Evolutionary conservation across 306 rosid species (phyloP).

Genomic region (Cajanus cajan): DNA sequence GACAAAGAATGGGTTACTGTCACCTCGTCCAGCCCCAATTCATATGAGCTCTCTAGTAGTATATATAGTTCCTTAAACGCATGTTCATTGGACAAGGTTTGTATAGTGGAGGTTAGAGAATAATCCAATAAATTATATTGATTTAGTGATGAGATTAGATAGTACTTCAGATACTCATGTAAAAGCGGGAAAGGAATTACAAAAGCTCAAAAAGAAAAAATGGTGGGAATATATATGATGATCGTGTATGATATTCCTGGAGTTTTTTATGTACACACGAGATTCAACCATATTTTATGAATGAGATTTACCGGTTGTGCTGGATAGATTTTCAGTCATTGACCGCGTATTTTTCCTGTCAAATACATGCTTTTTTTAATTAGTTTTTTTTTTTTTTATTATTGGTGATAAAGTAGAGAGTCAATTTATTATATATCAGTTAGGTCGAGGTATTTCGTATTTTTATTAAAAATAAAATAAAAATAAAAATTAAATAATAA

Average conservation of each 20-base stretch:
- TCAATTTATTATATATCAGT: too few relatives aligned
- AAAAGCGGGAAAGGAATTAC: background rate
- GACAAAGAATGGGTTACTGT: conserved; percentile 83
- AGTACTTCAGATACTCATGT: conserved; percentile 7
- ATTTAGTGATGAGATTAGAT: background rate
- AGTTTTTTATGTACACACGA: background rate
- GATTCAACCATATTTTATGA: background rate
- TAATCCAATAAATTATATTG: conserved; percentile 26
- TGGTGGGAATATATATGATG: background rate
- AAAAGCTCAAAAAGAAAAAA: background rate
- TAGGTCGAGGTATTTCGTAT: too few relatives aligned
- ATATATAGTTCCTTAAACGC: conserved; percentile 61
- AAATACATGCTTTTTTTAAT: too few relatives aligned
- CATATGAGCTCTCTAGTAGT: conserved; percentile 63
- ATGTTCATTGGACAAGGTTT: conserved; percentile 59
- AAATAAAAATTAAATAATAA: too few relatives aligned
- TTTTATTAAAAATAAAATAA: too few relatives aligned
- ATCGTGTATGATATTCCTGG: background rate
- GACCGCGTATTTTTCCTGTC: background rate
- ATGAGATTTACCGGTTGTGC: background rate
- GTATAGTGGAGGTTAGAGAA: conserved; percentile 56
- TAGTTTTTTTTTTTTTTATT: too few relatives aligned
- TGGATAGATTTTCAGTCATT: background rate
- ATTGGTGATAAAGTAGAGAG: too few relatives aligned
- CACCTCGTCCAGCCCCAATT: conserved; percentile 61